Evolutionary conservation across 306 rosid genomes (phyloP), one percentile per base, ranked within the genome.

Genomic region (Fragaria vesca): DNA sequence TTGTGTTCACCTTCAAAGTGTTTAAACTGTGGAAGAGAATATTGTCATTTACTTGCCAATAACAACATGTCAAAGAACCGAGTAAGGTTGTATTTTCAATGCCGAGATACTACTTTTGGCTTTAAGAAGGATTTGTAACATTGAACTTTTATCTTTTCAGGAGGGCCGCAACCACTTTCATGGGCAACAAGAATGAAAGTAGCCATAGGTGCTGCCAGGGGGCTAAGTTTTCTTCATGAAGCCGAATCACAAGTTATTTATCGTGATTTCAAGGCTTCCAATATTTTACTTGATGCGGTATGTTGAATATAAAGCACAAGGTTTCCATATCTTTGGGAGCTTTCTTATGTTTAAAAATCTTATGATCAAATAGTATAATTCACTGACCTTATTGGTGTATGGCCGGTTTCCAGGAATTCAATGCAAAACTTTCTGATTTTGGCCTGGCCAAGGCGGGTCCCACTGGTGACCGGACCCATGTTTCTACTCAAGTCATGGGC

Each of bases 401-500:
- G 38, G 52, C 48, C 45, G 66, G 76, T 76, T 79, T 82, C 51
- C 86, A 95, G 99, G 97, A 95, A 26, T 95, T 87, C 86, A 95
- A 88, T 76, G 87, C 97, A 1, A 93, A 89, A 82, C 93, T 95
- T n/a, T 95, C 97, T 42, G 99, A 95, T 87, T 95, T 95, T 75
- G 99, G 99, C 76, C 81, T 95, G 84, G 99, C 97, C 0, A 95
- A 93, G 86, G 97, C 88, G 2, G 99, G 99, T 73, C 99, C 99
- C 28, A 91, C 97, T 18, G 99, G 99, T 60, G 97, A 93, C 84
- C 80, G 89, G 83, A 95, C 99, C 78, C 99, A 95, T 45, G 99
- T 95, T 7, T 89, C 99, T 73, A 95, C 99, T 60, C 99, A 88
- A 84, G 97, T 93, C 74, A 83, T 95, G 86, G 99, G 99, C 13